phyloP scores from a whole-genome alignment of 495 filamentous ascomycete genomes.

The Staphylotrichum tortipilum region DNA sequence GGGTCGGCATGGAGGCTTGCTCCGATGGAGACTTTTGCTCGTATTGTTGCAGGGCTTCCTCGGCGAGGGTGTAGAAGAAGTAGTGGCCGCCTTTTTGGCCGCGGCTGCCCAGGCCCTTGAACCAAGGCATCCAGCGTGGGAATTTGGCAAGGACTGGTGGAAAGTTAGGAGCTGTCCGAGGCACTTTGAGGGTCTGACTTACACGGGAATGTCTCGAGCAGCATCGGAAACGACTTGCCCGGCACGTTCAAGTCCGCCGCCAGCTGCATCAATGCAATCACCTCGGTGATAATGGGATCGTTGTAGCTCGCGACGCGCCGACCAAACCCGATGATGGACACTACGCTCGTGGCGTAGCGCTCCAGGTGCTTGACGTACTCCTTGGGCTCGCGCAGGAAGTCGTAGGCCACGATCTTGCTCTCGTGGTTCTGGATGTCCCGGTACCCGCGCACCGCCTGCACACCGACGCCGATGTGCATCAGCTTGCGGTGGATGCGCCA shows the following conservation, averaged over 20 bases:
- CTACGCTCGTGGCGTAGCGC: conserved; percentile 55
- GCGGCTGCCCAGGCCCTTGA: conserved; percentile 45
- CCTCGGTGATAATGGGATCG: conserved; percentile 52
- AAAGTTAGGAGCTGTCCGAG: conserved; percentile 1
- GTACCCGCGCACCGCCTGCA: conserved; percentile 52
- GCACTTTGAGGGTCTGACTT: conserved; percentile 10
- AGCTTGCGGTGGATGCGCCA: conserved; percentile 56
- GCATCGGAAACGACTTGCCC: conserved; percentile 52
- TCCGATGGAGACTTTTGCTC: conserved; percentile 31
- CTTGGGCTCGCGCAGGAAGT: conserved; percentile 39
- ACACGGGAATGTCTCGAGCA: conserved; percentile 51
- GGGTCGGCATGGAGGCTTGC: conserved; percentile 37
- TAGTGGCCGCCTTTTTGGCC: conserved; percentile 36
- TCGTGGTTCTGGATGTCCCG: conserved; percentile 54
- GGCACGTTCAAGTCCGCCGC: conserved; percentile 58
- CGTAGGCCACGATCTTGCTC: conserved; percentile 42
- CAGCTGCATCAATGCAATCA: conserved; percentile 55
- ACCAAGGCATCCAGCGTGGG: conserved; percentile 52
- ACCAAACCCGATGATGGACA: conserved; percentile 56
- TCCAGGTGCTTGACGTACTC: conserved; percentile 56
- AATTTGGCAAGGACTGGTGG: conserved; percentile 43
- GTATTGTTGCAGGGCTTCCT: conserved; percentile 43
- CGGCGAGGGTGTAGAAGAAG: conserved; percentile 50
- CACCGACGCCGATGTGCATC: conserved; percentile 51
- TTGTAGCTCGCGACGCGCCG: conserved; percentile 49